Evolutionary conservation across 345 rosid genomes (phyloP).

Genomic region (Ceriops zippeliana): DNA sequence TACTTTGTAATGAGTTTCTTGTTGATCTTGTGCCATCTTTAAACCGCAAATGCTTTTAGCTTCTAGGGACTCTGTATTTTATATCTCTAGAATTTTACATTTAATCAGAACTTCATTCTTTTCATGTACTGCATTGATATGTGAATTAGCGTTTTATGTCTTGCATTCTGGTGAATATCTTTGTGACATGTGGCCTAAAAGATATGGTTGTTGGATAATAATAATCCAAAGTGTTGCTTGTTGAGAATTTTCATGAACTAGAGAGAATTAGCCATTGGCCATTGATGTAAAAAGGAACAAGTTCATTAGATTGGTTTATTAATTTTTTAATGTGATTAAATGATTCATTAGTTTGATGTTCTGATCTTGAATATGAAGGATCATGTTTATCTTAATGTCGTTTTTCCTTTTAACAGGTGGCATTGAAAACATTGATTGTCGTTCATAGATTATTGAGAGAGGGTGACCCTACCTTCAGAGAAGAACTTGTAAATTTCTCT

Average conservation of each 20-base stretch:
- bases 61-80: too few relatives aligned
- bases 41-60: not conserved
- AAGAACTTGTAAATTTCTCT: conserved; percentile 72
- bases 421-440: conserved; percentile 83
- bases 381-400: not conserved
- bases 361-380: not conserved
- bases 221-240: too few relatives aligned
- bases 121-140: too few relatives aligned
- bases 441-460: conserved; percentile 86
- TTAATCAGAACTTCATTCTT: too few relatives aligned
- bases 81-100: not conserved
- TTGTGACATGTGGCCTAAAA: too few relatives aligned
- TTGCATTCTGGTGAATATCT: too few relatives aligned
- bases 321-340: not conserved
- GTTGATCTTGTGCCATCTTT: not conserved
- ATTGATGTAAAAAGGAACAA: not conserved
- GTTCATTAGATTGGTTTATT: not conserved
- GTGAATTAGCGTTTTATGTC: too few relatives aligned
- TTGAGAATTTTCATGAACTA: too few relatives aligned
- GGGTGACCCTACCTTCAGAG: conserved; percentile 93
- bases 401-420: conserved; percentile 52
- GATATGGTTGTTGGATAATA: too few relatives aligned
- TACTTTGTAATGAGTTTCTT: not conserved
- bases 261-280: not conserved
- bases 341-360: not conserved